Conservation (phyloP, 257 asterid species). For the Solanum corneliomulleri region DNA sequence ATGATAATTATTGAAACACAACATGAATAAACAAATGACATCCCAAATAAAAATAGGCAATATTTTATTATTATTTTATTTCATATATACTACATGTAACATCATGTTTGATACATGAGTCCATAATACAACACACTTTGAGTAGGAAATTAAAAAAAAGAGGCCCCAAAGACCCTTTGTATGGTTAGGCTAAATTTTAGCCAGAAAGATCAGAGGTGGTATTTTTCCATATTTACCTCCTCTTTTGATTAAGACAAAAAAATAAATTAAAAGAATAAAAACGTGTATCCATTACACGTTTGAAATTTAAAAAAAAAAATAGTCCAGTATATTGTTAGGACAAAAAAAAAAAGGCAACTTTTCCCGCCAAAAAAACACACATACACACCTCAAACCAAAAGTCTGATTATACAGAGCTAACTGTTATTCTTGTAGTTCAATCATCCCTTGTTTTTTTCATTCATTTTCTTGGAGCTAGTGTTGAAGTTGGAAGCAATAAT, state of each 20-base stretch:
- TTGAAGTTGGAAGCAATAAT: constrained; percentile 12
- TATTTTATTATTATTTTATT: not conserved
- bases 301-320: not conserved
- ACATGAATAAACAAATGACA: not conserved
- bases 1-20: not conserved
- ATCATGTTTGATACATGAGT: constrained; percentile 7
- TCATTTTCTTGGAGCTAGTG: not conserved
- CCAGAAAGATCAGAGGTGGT: constrained; percentile 28
- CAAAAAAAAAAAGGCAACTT: constrained; percentile 11
- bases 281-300: constrained; percentile 38
- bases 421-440: not conserved
- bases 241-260: not conserved
- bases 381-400: constrained; percentile 16
- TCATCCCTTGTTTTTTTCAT: not conserved
- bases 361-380: constrained; percentile 70
- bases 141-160: constrained; percentile 13
- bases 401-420: not conserved
- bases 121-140: constrained; percentile 43
- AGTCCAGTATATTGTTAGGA: constrained; percentile 55
- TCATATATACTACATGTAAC: not conserved
- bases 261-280: constrained; percentile 16
- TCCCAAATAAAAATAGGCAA: not conserved
- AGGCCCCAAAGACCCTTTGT: constrained; percentile 89
- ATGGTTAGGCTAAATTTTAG: constrained; percentile 41
- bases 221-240: not conserved